Conservation (phyloP, 202 grass and related monocot species). For the Musa balbisiana region DNA sequence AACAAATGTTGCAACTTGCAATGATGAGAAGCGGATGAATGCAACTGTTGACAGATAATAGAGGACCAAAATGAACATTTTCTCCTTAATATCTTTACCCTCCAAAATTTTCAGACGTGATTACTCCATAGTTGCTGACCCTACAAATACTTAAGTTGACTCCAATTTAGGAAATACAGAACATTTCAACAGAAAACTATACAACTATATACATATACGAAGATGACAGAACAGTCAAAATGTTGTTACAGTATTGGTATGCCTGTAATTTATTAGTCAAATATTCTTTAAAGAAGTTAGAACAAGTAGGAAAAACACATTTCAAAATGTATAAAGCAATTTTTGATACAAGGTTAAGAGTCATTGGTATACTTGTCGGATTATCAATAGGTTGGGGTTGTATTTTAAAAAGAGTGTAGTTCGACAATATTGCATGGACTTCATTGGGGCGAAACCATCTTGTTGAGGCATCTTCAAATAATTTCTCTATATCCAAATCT, state of each 20-base stretch:
- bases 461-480: constrained; percentile 40
- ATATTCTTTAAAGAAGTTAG: background rate
- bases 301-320: constrained; percentile 1
- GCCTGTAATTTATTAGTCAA: background rate
- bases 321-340: background rate
- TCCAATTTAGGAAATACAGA: too few species aligned
- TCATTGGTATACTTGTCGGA: constrained; percentile 49
- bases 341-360: background rate
- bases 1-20: too few species aligned
- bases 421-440: constrained; percentile 74
- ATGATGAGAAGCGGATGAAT: too few species aligned
- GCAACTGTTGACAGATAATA: too few species aligned
- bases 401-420: constrained; percentile 54
- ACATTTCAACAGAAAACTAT: too few species aligned
- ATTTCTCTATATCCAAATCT: constrained; percentile 76
- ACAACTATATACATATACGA: too few species aligned
- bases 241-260: background rate
- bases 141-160: too few species aligned
- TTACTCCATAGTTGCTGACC: too few species aligned
- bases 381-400: constrained; percentile 59
- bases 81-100: too few species aligned
- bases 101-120: too few species aligned
- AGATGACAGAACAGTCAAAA: background rate
- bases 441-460: constrained; percentile 92
- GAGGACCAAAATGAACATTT: too few species aligned